Evolutionary conservation across 2,329 filamentous ascomycete species (phyloP).

Genomic region (Pseudogymnoascus sp.): DNA sequence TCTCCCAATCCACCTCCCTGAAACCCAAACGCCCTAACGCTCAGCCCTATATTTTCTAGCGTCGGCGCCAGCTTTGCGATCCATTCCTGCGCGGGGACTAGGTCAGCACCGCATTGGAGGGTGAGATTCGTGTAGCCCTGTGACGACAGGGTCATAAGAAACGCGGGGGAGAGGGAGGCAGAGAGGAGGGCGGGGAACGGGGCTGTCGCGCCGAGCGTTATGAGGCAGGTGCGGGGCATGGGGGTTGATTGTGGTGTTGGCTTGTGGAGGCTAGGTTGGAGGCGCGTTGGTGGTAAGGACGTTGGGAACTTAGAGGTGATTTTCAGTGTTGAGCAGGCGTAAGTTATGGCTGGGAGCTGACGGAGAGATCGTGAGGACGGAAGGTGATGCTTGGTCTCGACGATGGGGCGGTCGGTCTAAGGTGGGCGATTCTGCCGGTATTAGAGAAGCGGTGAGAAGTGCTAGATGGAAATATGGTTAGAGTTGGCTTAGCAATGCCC

Average conservation of each 20-base stretch:
- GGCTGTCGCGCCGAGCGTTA: constrained; percentile 89
- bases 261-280: constrained; percentile 27
- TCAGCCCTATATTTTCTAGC: constrained; percentile 33
- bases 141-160: constrained; percentile 51
- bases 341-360: neutral
- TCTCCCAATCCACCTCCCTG: constrained; percentile 47
- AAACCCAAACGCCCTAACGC: constrained; percentile 58
- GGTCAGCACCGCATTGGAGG: constrained; percentile 72
- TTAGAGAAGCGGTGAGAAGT: constrained; percentile 9
- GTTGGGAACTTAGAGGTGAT: neutral
- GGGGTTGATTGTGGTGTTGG: neutral
- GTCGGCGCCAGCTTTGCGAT: constrained; percentile 20
- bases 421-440: neutral
- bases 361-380: neutral
- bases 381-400: constrained; percentile 12
- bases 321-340: neutral
- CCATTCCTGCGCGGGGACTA: constrained; percentile 41
- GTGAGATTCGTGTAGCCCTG: constrained; percentile 62
- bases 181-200: constrained; percentile 66
- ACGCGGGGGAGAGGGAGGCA: constrained; percentile 52
- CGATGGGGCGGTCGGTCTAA: constrained; percentile 1
- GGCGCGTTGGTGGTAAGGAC: constrained; percentile 3
- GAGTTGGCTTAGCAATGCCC: neutral
- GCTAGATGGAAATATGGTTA: neutral
- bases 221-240: constrained; percentile 50